These are phyloP conservation scores for Sarcomyxa edulis DNA, from an alignment of 768 basidiomycete species.

Conservation along the genomic window DNA sequence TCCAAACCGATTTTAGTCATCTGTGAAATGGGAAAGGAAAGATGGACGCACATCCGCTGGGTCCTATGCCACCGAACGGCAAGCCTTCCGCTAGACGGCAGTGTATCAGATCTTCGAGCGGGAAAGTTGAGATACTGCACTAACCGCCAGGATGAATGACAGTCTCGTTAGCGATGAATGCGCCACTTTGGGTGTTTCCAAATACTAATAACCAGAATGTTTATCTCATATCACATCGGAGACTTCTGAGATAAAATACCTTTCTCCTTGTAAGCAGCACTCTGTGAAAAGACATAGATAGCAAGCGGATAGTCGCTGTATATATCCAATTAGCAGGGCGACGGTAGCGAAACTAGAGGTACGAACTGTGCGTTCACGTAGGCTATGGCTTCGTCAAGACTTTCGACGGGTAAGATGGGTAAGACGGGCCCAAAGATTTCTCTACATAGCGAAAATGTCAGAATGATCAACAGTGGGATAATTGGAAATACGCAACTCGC, in stretches of 20 bases:
- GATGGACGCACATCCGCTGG: slow-evolving; percentile 58
- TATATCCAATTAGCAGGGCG: background rate
- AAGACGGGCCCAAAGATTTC: slow-evolving; percentile 85
- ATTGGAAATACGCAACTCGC: slow-evolving; percentile 52
- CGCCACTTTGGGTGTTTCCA: slow-evolving; percentile 66
- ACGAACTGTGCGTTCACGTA: slow-evolving; percentile 57
- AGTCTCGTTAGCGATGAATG: slow-evolving; percentile 64
- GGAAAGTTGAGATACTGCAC: slow-evolving; percentile 11
- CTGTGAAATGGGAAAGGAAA: background rate
- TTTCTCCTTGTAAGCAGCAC: slow-evolving; percentile 53
- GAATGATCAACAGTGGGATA: background rate
- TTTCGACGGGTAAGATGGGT: slow-evolving; percentile 67
- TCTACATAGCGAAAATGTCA: slow-evolving; percentile 34
- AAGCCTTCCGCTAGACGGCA: slow-evolving; percentile 44
- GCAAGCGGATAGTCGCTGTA: slow-evolving; percentile 67
- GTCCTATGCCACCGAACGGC: slow-evolving; percentile 72
- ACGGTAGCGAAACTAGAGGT: background rate
- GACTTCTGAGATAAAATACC: slow-evolving; percentile 27
- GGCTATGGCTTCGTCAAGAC: slow-evolving; percentile 65
- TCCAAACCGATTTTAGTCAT: background rate
- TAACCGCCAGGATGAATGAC: slow-evolving; percentile 55
- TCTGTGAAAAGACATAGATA: slow-evolving; percentile 71
- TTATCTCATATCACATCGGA: background rate
- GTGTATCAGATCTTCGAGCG: background rate
- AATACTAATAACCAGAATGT: slow-evolving; percentile 39